Evolutionary conservation across 108 stramenopile genomes (phyloP), one percentile per base, ranked within the genome.

Genomic region (Skeletonema menzelii): DNA sequence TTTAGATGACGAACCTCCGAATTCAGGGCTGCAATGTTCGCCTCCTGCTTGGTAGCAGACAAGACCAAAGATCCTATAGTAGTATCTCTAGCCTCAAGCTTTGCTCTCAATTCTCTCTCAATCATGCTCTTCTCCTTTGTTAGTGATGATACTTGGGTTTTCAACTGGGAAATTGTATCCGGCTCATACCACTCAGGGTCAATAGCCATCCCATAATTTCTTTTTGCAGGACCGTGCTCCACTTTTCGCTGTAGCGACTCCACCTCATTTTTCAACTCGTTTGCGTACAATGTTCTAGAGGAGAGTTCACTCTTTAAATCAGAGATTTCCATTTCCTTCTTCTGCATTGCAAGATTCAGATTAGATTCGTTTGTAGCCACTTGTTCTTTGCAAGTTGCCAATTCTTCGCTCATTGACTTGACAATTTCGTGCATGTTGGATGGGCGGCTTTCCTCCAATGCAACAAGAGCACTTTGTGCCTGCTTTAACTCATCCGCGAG

Each of bases 41-140:
- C 69, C 65, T 94, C 91, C 53, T 88, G 76, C 11, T 75, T 66
- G 26, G 80, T 80, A 8, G 93, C 90, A 12, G 93, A 82, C 31
- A 75, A 70, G 10, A 90, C 88, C 61, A 94, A 55, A 14, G 84
- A 67, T 10, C 89, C 72, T 66, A 94, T 94, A 2, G 89, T 87
- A 6, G 84, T 82, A 59, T 94, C 93, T 35, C 93, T 73, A 56
- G 90, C 89, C 42, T 86, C 73, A 40, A 94, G 73, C 55, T 79
- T 73, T 15, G 67, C 67, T 56, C 62, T 32, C 5, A 78, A 35
- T 28, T 78, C 72, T 49, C 17, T 47, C 28, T 72, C 76, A 8
- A 82, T 78, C 66, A 73, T 74, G 31, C 32, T 63, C 56, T 74
- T 82, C 20, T 76, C 76, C 27, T 57, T 71, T 11, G 40, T 58